Percentiles rank a stretch among this genome's conserved stretches.
Conservation (phyloP, 305 asterid species). For the Euphrasia arctica region DNA sequence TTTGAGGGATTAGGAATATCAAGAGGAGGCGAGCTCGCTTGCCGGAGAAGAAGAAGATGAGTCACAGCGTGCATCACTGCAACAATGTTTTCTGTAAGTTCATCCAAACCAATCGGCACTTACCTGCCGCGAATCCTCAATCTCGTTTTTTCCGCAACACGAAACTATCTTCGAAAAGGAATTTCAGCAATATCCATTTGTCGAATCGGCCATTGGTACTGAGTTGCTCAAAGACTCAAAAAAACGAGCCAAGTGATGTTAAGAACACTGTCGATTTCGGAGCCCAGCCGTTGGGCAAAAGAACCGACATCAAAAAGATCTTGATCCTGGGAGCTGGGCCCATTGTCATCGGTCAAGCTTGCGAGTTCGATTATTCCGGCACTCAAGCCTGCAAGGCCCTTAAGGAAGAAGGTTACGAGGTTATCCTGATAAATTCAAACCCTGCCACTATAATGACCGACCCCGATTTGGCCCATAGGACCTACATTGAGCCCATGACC, state of each 20-base stretch:
- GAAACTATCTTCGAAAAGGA: not conserved
- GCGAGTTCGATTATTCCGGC: slow-evolving; percentile 96
- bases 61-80: slow-evolving; percentile 41
- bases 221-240: slow-evolving; percentile 35
- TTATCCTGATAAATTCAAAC: slow-evolving; percentile 79
- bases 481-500: slow-evolving; percentile 96
- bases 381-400: slow-evolving; percentile 98
- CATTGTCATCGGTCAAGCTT: slow-evolving; percentile 94
- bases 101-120: slow-evolving; percentile 34
- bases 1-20: not conserved
- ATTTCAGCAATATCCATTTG: slow-evolving; percentile 22
- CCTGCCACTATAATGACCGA: slow-evolving; percentile 99
- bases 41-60: slow-evolving; percentile 31
- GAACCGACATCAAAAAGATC: slow-evolving; percentile 91
- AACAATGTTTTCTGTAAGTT: slow-evolving; percentile 37
- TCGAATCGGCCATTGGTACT: slow-evolving; percentile 37
- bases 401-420: slow-evolving; percentile 95
- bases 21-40: slow-evolving; percentile 8
- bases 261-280: slow-evolving; percentile 24
- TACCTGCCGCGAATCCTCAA: slow-evolving; percentile 35
- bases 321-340: slow-evolving; percentile 98
- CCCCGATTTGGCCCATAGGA: slow-evolving; percentile 86
- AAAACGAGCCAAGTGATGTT: slow-evolving; percentile 32
- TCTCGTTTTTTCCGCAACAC: slow-evolving; percentile 28
- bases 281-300: slow-evolving; percentile 42